A percentile compares a stretch with the other conserved stretches of the same genome.
Conservation (phyloP, 2,329 filamentous ascomycete genomes). For the Dothistroma septosporum region DNA sequence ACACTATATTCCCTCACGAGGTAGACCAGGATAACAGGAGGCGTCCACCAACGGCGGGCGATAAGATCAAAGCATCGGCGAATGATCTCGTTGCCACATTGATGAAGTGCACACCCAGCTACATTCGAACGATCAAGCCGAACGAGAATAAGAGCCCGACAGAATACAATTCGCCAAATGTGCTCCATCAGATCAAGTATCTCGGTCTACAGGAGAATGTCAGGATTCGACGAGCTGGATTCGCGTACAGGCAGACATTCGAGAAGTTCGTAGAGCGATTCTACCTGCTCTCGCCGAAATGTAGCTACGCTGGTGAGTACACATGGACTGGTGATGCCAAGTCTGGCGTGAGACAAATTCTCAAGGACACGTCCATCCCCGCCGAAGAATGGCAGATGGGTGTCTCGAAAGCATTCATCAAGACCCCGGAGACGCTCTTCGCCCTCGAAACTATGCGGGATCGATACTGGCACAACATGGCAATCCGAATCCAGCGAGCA, state of each 20-base stretch:
- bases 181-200: conserved; percentile 98
- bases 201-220: conserved; percentile 99
- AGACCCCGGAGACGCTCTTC: conserved; percentile 94
- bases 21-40: conserved; percentile 95
- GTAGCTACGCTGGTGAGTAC: conserved; percentile 94
- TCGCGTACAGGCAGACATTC: conserved; percentile 93
- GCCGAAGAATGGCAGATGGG: conserved; percentile 96
- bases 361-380: conserved; percentile 95
- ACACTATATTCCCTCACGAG: conserved; percentile 83
- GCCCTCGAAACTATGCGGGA: conserved; percentile 97
- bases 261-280: conserved; percentile 98
- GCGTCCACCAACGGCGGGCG: conserved; percentile 87
- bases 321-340: conserved; percentile 89
- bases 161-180: conserved; percentile 88
- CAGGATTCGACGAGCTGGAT: conserved; percentile 89
- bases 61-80: conserved; percentile 91
- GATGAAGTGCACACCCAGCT: conserved; percentile 96
- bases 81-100: conserved; percentile 92
- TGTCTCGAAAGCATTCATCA: conserved; percentile 95
- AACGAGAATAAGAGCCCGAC: conserved; percentile 97
- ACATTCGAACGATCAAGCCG: conserved; percentile 98
- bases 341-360: conserved; percentile 82
- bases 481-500: conserved; percentile 90
- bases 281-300: conserved; percentile 89
- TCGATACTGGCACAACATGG: conserved; percentile 99